phyloP scores from a whole-genome alignment of 306 rosid species.

The Dryas alaskensis region DNA sequence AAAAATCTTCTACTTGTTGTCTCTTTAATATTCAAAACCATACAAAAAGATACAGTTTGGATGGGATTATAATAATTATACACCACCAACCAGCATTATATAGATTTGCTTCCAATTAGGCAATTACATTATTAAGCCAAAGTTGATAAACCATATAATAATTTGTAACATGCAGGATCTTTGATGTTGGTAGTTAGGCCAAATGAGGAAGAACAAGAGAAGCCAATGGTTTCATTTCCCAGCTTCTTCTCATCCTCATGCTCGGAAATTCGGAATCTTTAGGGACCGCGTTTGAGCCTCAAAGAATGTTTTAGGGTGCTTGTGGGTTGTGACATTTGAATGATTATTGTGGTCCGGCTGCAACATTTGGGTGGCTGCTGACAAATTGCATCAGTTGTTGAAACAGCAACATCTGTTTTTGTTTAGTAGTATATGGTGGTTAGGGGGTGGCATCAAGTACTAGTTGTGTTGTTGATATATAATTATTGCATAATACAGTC shows the following conservation, averaged over 20 bases:
- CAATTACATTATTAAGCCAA: neutral
- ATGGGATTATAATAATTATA: neutral
- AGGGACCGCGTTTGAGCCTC: neutral
- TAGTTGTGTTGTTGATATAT: constrained; percentile 3
- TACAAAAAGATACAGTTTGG: constrained; percentile 8
- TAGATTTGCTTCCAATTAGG: neutral
- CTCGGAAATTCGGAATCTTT: neutral
- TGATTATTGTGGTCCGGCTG: neutral
- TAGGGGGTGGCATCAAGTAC: constrained; percentile 13
- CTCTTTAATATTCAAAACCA: constrained; percentile 1
- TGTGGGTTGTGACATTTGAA: neutral
- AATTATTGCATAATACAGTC: neutral
- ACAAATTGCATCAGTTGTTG: constrained; percentile 20
- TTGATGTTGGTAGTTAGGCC: constrained; percentile 19
- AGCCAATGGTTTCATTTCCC: constrained; percentile 7
- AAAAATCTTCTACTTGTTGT: neutral
- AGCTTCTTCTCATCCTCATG: neutral
- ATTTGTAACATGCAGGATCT: constrained; percentile 7
- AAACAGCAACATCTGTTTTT: constrained; percentile 7
- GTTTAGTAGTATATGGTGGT: constrained; percentile 14
- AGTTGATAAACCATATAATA: neutral
- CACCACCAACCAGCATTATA: neutral
- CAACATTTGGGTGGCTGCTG: constrained; percentile 10
- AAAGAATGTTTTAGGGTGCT: neutral
- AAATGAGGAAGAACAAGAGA: neutral